Base-by-base conservation (phyloP, 345 rosid species). In the Lagerstroemia speciosa region DNA sequence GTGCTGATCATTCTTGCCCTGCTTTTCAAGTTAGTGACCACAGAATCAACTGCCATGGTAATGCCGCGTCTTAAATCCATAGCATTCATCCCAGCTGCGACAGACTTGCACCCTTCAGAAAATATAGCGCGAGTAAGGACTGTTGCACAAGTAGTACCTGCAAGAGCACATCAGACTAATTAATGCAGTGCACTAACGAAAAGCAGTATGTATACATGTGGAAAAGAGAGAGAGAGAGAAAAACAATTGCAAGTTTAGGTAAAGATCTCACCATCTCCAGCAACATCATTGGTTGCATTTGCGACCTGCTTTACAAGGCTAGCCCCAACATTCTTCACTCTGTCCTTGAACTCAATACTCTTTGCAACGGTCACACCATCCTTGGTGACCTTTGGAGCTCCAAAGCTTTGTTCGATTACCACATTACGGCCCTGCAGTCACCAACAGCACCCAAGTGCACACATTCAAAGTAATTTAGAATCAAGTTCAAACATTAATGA, bases 251-350 rank as follows among this genome's bases (percentile, higher is more conserved):
- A 0, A 55, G 34, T 60, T 26, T 19, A 33, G 55, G 45, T 19
- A 61, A 72, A 40, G 29, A 36, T 14, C 79, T 71, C 79, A 95
- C 99, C 99, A 81, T 95, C 98, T 60, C 98, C 97, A 10, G 98
- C 98, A 8, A 77, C 92, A 70, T 92, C 98, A 72, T 95, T 95
- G 43, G 99, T 90, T 50, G 99, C 99, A 76, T 95, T 95, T 57
- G 99, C 98, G 69, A 94, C 99, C 83, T 88, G 99, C 81, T 94
- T 94, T 69, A 94, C 99, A 50, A 92, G 98, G 79, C 99, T 94
- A 40, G 99, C 99, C 75, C 98, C 98, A 64, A 94, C 77, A 48
- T 94, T 94, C 81, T 88, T 94, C 22, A 89, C 83, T 77, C 86
- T 87, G 67, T 88, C 98, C 75, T 88, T 85, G 78, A 92, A 94